Conservation (phyloP, 1,284 basidiomycete genomes). For the Marasmius tenuissimus region DNA sequence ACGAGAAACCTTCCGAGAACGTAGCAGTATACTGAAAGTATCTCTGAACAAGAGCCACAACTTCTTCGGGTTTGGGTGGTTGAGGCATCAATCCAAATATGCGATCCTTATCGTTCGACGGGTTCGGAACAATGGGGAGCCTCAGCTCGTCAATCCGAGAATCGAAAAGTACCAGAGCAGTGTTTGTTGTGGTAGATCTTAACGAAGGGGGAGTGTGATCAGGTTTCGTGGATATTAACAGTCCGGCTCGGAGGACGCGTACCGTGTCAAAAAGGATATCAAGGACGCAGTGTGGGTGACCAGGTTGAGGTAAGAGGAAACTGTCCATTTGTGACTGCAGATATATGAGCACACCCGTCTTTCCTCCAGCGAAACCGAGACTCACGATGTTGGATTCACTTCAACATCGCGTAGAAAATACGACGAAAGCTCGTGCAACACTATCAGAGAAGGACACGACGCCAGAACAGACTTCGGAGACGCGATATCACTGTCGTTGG, state of each 20-base stretch:
- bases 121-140: slow-evolving; percentile 38
- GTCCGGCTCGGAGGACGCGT: neutral
- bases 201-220: slow-evolving; percentile 10
- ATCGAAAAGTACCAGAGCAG: slow-evolving; percentile 59
- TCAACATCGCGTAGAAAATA: slow-evolving; percentile 46
- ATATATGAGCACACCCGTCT: slow-evolving; percentile 6
- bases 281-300: slow-evolving; percentile 42
- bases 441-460: slow-evolving; percentile 49
- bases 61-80: neutral
- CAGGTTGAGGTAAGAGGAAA: slow-evolving; percentile 50
- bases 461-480: slow-evolving; percentile 41
- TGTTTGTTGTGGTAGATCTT: slow-evolving; percentile 6
- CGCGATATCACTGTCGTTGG: slow-evolving; percentile 20
- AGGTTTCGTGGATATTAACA: neutral
- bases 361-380: neutral
- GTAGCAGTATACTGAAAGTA: neutral
- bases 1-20: no score
- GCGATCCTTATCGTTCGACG: slow-evolving; percentile 2
- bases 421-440: slow-evolving; percentile 63
- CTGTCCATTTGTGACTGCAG: slow-evolving; percentile 26
- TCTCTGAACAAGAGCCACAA: neutral
- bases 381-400: slow-evolving; percentile 25
- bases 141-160: slow-evolving; percentile 52
- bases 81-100: neutral
- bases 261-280: slow-evolving; percentile 29